A percentile compares a stretch with the other conserved stretches of the same genome.
phyloP scores from a whole-genome alignment of 108 stramenopile genomes.

The Fragilaria radians region DNA sequence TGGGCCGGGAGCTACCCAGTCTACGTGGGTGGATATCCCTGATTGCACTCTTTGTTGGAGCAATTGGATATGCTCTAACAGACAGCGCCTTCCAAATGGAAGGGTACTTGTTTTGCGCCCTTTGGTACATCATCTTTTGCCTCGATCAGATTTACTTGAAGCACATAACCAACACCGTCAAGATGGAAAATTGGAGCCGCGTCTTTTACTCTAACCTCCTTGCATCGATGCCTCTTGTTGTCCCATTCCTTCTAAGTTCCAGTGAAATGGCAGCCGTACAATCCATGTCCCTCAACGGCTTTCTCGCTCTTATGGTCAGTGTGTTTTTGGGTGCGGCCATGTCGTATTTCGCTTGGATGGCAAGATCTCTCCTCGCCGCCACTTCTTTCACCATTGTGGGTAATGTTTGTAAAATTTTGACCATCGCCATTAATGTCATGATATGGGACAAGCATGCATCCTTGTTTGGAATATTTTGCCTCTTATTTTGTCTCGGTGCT shows the following conservation, averaged over 20 bases:
- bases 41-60: conserved; percentile 49
- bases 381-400: conserved; percentile 63
- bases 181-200: conserved; percentile 67
- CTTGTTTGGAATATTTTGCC: conserved; percentile 59
- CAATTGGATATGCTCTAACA: conserved; percentile 67
- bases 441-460: conserved; percentile 92
- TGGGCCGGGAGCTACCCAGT: conserved; percentile 82
- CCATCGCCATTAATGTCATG: conserved; percentile 71
- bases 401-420: conserved; percentile 77
- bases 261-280: conserved; percentile 36
- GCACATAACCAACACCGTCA: conserved; percentile 58
- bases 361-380: conserved; percentile 43
- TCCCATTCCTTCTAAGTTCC: conserved; percentile 28
- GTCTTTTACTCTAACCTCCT: conserved; percentile 63
- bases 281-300: conserved; percentile 16
- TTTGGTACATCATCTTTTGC: conserved; percentile 55
- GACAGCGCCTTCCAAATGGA: conserved; percentile 46
- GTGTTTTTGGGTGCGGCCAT: conserved; percentile 47
- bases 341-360: conserved; percentile 61
- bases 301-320: conserved; percentile 32
- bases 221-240: conserved; percentile 39
- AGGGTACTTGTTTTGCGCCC: conserved; percentile 42
- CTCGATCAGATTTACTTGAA: conserved; percentile 65
- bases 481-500: conserved; percentile 80
- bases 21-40: conserved; percentile 55